Evolutionary conservation across 73 alveolate species (phyloP).

Genomic region (Vitrella brassicaformis): DNA sequence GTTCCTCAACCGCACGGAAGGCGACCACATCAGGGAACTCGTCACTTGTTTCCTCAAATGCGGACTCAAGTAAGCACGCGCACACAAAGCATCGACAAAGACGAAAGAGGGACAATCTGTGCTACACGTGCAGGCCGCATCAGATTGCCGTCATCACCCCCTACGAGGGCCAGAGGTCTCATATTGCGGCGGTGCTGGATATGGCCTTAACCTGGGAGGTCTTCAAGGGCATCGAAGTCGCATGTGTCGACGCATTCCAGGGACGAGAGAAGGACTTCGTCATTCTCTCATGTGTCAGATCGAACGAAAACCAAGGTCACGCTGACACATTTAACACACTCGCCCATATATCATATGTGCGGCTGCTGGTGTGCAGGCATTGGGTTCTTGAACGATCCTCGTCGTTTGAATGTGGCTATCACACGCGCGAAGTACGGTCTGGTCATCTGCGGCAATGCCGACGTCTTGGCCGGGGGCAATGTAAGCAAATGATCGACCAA

Average conservation of each 20-base stretch:
- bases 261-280: conserved; percentile 98
- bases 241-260: conserved; percentile 97
- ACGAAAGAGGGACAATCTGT: too few relatives aligned
- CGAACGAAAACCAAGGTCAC: conserved; percentile 58
- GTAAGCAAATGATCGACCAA: conserved; percentile 24
- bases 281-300: conserved; percentile 92
- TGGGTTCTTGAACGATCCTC: conserved; percentile 95
- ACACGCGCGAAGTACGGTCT: conserved; percentile 99
- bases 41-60: conserved; percentile 74
- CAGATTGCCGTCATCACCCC: conserved; percentile 97
- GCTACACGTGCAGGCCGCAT: too few relatives aligned
- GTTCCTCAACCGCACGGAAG: conserved; percentile 90
- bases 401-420: conserved; percentile 96
- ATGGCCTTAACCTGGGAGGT: conserved; percentile 41
- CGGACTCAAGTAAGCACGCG: conserved; percentile 82
- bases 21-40: conserved; percentile 79
- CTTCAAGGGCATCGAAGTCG: conserved; percentile 84
- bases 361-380: conserved; percentile 74
- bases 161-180: conserved; percentile 96
- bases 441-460: conserved; percentile 95
- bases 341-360: too few relatives aligned
- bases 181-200: conserved; percentile 25
- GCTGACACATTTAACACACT: too few relatives aligned
- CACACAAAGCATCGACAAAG: too few relatives aligned
- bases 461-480: conserved; percentile 48